Percentiles rank a stretch among this genome's conserved stretches.
phyloP scores from a whole-genome alignment of 371 early-diverging fungal species.

The Blastocladiella emersonii region DNA sequence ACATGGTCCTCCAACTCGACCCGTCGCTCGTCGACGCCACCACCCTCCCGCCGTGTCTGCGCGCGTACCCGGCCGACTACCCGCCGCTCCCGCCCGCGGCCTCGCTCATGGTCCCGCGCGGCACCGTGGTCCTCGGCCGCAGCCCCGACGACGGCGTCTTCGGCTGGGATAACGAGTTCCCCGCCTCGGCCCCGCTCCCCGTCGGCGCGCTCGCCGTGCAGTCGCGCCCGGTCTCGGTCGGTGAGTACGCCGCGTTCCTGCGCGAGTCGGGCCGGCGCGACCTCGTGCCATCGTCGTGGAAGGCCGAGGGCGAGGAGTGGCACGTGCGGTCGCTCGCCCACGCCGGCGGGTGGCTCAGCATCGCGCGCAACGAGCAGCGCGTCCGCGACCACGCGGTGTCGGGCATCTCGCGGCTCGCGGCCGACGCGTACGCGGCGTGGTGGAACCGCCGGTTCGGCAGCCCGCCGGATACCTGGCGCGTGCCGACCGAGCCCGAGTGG shows the following conservation, averaged over 20 bases:
- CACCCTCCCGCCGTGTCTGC: neutral
- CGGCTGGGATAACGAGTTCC: conserved; percentile 87
- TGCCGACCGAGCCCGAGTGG: conserved; percentile 53
- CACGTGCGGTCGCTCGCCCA: neutral
- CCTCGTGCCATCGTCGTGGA: conserved; percentile 5
- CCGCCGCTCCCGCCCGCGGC: neutral
- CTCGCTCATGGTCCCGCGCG: neutral
- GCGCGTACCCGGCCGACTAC: too few species aligned
- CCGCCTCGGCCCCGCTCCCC: conserved; percentile 16
- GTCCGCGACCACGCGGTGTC: conserved; percentile 61
- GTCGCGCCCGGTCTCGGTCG: conserved; percentile 62
- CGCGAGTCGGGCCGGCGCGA: neutral
- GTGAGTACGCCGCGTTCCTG: conserved; percentile 52
- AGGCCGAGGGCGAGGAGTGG: conserved; percentile 7
- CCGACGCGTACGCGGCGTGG: conserved; percentile 44
- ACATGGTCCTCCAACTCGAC: conserved; percentile 66
- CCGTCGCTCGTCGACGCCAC: conserved; percentile 9
- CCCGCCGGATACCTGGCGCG: conserved; percentile 21
- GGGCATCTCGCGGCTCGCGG: conserved; percentile 52
- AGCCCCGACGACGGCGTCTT: conserved; percentile 40
- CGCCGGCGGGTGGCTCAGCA: conserved; percentile 34
- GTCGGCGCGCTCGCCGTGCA: conserved; percentile 38
- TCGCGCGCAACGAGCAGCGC: conserved; percentile 39
- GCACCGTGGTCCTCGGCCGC: conserved; percentile 35
- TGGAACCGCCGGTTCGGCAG: neutral